phyloP scores from a whole-genome alignment of 2,329 filamentous ascomycete genomes.

The Monilinia laxa region DNA sequence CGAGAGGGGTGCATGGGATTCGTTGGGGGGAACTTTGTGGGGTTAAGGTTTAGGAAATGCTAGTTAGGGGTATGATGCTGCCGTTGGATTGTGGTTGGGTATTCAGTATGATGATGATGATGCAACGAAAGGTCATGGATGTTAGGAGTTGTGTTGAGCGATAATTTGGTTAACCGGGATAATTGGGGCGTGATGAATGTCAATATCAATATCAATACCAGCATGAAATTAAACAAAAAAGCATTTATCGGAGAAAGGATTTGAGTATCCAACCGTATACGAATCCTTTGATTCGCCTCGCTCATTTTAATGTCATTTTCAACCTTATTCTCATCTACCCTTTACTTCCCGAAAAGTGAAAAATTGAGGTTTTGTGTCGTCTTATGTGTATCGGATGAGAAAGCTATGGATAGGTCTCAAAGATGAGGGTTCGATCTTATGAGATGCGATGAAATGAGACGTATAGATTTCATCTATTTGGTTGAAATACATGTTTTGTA shows the following conservation, averaged over 20 bases:
- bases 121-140: neutral
- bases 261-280: neutral
- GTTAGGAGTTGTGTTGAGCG: neutral
- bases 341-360: no score
- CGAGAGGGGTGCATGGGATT: constrained; percentile 40
- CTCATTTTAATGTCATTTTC: no score
- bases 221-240: no score
- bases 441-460: no score
- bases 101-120: neutral
- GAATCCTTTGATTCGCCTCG: no score
- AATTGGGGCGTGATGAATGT: neutral
- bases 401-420: no score
- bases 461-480: no score
- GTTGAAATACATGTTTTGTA: no score
- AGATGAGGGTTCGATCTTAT: no score
- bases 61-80: neutral
- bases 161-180: neutral
- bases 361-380: no score
- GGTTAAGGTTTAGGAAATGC: neutral
- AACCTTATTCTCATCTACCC: no score
- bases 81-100: neutral
- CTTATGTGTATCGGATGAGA: no score
- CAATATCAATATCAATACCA: neutral
- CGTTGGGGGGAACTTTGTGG: constrained; percentile 40
- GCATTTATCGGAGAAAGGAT: neutral